Base-by-base conservation (phyloP, 169 alveolate genomes). In the Theileria annulata region DNA sequence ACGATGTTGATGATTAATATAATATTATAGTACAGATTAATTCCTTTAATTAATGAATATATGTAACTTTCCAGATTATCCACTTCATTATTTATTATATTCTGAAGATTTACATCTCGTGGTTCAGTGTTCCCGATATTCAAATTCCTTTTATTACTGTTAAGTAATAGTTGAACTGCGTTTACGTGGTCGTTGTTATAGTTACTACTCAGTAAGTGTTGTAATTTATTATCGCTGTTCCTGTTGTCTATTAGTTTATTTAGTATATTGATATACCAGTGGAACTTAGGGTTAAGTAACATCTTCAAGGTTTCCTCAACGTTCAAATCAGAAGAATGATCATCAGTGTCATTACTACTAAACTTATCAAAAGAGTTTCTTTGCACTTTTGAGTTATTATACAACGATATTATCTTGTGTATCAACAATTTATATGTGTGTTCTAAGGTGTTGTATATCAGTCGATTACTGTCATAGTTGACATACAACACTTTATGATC, bases 221-320 rank as follows among this genome's bases (percentile, higher is more conserved):
- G 73, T 25, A 64, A 25, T 19, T 33, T 19, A 25, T 64, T 64
- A 8, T 70, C 84, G 19, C 56, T 69, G 54, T 81, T 77, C 56
- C 64, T 62, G 47, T 80, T 80, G 70, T 51, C 28, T 15, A 81
- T 49, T 33, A 81, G 42, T 8, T 77, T 74, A 33, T 68, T 81
- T 47, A 81, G 33, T 15, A 68, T 30, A 10, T 60, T 68, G 21
- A 81, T 15, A n/a, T 78, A 47, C 88, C 88, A 81, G 51, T 81
- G 88, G 4, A 64, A 42, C 60, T 17, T n/a, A 13, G 88, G 88
- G 51, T 81, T 75, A 23, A 81, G 37, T 27, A 81, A 19, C 70
- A 74, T 83, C 67, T 81, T 81, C 72, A 81, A 75, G 12, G 73
- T 21, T 12, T 79, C 80, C 17, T 49, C 56, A 17, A 68, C 15